These are phyloP conservation scores for Vickermania ingenoplastis DNA, from an alignment of 208 protist species.

Conservation along the genomic window DNA sequence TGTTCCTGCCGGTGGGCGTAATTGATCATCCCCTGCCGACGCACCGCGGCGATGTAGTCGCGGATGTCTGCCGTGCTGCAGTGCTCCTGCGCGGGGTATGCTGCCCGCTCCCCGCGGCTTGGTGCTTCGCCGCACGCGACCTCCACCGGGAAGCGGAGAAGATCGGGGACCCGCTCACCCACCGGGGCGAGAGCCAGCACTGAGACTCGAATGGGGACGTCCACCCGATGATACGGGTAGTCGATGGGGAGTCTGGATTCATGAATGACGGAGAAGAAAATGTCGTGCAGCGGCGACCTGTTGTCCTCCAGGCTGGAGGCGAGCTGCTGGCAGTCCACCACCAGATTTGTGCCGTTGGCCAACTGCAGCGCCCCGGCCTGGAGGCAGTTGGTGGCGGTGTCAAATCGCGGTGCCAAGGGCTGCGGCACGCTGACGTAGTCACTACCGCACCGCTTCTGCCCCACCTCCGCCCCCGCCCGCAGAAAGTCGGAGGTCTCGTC, in stretches of 20 bases:
- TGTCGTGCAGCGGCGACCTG: background rate
- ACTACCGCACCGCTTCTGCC: background rate
- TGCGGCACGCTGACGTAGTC: background rate
- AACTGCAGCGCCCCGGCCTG: slow-evolving; percentile 61
- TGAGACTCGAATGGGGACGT: background rate
- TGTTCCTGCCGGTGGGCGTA: background rate
- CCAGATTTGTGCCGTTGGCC: slow-evolving; percentile 75
- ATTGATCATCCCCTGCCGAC: slow-evolving; percentile 2
- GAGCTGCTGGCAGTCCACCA: slow-evolving; percentile 43
- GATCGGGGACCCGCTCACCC: background rate
- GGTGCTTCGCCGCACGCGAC: background rate
- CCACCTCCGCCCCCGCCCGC: background rate
- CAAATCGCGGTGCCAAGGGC: slow-evolving; percentile 31
- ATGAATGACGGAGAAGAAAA: slow-evolving; percentile 1
- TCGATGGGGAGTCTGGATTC: background rate
- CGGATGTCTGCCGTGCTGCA: slow-evolving; percentile 12
- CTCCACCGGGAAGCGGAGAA: background rate
- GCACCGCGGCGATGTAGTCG: slow-evolving; percentile 31
- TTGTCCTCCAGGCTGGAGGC: background rate
- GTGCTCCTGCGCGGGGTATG: background rate
- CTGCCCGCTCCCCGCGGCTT: background rate
- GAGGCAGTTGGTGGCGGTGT: slow-evolving; percentile 46
- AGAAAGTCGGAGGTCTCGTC: slow-evolving; percentile 11
- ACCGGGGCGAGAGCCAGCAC: background rate
- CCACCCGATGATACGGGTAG: background rate